phyloP scores from a whole-genome alignment of 495 filamentous ascomycete genomes.

The Neurospora sp. region DNA sequence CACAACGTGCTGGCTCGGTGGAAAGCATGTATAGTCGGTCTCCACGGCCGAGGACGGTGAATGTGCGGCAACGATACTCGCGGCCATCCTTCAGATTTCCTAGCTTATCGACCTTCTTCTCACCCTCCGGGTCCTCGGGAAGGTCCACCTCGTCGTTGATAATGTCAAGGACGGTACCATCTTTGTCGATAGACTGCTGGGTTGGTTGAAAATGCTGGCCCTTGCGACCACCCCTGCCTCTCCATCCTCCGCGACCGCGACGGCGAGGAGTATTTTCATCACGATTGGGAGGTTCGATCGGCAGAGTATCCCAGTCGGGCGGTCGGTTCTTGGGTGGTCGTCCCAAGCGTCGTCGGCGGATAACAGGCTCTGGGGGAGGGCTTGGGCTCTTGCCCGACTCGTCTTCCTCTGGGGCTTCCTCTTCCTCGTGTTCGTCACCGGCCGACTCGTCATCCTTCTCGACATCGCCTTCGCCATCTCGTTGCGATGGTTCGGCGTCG shows the following conservation, averaged over 20 bases:
- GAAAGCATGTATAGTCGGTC: conserved; percentile 93
- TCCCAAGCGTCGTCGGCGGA: conserved; percentile 69
- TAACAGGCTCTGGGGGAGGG: conserved; percentile 48
- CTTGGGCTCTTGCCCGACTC: conserved; percentile 36
- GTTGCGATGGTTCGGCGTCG: conserved; percentile 21
- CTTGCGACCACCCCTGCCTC: conserved; percentile 59
- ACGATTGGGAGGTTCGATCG: conserved; percentile 45
- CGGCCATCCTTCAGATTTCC: conserved; percentile 71
- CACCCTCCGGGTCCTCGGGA: conserved; percentile 79
- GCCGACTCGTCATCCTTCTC: conserved; percentile 31
- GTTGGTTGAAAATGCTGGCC: conserved; percentile 61
- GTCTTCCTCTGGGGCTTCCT: conserved; percentile 28
- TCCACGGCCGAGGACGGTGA: conserved; percentile 76
- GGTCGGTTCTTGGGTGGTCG: conserved; percentile 78
- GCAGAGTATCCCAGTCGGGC: conserved; percentile 57
- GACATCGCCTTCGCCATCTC: conserved; percentile 23
- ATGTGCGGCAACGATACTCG: conserved; percentile 89
- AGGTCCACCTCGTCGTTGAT: conserved; percentile 83
- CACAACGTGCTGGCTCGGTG: conserved; percentile 90
- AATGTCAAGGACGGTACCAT: conserved; percentile 87
- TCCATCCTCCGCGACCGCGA: conserved; percentile 59
- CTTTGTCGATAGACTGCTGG: conserved; percentile 82
- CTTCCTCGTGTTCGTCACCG: conserved; percentile 32
- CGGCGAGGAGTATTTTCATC: conserved; percentile 50
- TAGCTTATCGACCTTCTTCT: conserved; percentile 83